Conservation (phyloP, 2,329 filamentous ascomycete genomes). For the Cercospora nicotianae region DNA sequence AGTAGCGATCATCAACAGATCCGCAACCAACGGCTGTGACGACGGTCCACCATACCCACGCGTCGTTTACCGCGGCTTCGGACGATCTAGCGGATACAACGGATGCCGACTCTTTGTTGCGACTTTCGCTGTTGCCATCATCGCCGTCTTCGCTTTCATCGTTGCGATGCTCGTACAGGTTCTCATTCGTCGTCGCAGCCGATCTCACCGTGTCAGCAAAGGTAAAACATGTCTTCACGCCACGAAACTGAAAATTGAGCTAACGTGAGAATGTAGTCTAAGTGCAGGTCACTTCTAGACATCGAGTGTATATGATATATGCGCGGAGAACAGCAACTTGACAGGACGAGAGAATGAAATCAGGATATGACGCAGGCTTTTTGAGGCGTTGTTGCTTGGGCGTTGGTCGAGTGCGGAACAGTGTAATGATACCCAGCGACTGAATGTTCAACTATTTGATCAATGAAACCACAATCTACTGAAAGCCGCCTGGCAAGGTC, state of each 20-base stretch:
- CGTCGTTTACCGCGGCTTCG: background rate
- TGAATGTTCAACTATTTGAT: too few species aligned
- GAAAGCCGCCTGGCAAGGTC: too few species aligned
- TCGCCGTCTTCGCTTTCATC: slow-evolving; percentile 7
- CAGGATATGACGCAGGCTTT: background rate
- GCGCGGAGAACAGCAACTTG: background rate
- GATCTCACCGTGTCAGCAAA: background rate
- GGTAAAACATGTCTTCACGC: background rate
- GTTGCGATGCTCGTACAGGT: slow-evolving; percentile 1
- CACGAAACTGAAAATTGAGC: background rate
- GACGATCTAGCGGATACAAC: background rate
- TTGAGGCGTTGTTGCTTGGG: background rate
- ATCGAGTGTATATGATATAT: too few species aligned
- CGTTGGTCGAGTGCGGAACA: background rate
- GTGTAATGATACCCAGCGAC: background rate
- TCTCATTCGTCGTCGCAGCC: background rate
- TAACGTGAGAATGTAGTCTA: background rate
- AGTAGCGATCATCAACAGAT: slow-evolving; percentile 17
- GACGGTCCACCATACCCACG: background rate
- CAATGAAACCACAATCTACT: too few species aligned
- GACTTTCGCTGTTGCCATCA: slow-evolving; percentile 17
- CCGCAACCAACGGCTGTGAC: slow-evolving; percentile 3
- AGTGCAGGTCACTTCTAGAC: background rate
- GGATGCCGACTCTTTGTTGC: slow-evolving; percentile 9
- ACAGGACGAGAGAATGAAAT: background rate